Conservation (phyloP, 2,329 filamentous ascomycete genomes). For the Diaporthe ampelina region DNA sequence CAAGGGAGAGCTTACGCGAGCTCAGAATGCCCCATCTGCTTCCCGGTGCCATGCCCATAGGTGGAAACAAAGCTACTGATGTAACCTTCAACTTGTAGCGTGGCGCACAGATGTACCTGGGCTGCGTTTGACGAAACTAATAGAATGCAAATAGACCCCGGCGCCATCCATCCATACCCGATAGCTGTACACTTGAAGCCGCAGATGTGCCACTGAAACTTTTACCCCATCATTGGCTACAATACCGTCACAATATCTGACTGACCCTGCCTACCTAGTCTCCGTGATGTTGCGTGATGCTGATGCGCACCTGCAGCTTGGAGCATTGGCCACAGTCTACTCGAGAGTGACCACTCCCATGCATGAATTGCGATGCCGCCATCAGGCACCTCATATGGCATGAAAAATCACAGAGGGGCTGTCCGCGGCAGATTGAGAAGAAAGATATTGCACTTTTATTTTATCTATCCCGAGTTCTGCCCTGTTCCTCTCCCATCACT, state of each 20-base stretch:
- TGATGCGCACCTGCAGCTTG: not conserved
- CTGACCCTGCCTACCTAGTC: not conserved
- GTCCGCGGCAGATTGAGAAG: not conserved
- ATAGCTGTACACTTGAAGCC: not conserved
- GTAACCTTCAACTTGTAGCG: not conserved
- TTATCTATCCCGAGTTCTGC: constrained; percentile 26
- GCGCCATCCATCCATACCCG: not conserved
- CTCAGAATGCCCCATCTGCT: not conserved
- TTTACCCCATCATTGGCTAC: not conserved
- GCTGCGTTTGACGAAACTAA: not conserved
- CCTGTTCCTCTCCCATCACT: not conserved
- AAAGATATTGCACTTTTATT: not conserved
- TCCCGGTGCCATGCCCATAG: constrained; percentile 1
- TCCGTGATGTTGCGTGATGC: not conserved
- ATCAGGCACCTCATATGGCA: not conserved
- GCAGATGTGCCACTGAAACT: not conserved
- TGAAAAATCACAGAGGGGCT: not conserved
- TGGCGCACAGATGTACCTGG: not conserved
- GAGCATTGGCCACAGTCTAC: too few species aligned
- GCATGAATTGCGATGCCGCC: not conserved
- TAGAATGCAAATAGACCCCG: not conserved
- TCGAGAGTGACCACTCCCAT: not conserved
- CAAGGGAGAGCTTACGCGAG: not conserved
- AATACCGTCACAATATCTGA: not conserved
- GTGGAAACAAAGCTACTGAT: not conserved